Conservation (phyloP, 208 protist genomes). For the Kentomonas sorsogonicus region DNA sequence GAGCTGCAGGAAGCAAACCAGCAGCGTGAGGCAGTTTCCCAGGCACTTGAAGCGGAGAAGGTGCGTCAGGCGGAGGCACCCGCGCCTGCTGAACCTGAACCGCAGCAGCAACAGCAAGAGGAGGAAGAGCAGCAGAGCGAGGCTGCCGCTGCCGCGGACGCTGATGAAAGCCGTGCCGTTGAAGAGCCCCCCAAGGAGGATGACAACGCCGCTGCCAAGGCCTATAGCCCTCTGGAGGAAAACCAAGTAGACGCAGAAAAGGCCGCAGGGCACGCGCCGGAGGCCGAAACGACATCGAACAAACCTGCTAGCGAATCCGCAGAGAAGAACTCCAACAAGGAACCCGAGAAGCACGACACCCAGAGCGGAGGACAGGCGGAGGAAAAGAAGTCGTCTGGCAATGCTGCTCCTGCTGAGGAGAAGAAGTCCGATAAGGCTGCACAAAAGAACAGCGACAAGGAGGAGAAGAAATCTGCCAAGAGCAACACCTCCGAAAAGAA, state of each 20-base stretch:
- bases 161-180: background rate
- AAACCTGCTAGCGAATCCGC: constrained; percentile 4
- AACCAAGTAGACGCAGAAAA: constrained; percentile 16
- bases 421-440: background rate
- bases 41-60: no score
- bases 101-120: no score
- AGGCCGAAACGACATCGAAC: constrained; percentile 3
- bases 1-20: constrained; percentile 16
- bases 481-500: background rate
- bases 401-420: constrained; percentile 6
- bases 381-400: constrained; percentile 4
- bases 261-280: constrained; percentile 9
- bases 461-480: constrained; percentile 8
- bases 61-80: no score
- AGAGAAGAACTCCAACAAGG: constrained; percentile 14
- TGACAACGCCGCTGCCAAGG: background rate
- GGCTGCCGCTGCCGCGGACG: background rate
- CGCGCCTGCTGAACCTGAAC: no score
- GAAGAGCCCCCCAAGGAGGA: background rate
- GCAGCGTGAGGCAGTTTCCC: no score
- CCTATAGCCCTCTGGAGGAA: no score
- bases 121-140: background rate
- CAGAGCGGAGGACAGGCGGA: background rate
- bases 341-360: background rate
- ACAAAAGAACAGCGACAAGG: background rate